These are phyloP conservation scores for Phaeosphaeriaceae sp. DNA, from an alignment of 2,329 filamentous ascomycete genomes.

Conservation along the genomic window DNA sequence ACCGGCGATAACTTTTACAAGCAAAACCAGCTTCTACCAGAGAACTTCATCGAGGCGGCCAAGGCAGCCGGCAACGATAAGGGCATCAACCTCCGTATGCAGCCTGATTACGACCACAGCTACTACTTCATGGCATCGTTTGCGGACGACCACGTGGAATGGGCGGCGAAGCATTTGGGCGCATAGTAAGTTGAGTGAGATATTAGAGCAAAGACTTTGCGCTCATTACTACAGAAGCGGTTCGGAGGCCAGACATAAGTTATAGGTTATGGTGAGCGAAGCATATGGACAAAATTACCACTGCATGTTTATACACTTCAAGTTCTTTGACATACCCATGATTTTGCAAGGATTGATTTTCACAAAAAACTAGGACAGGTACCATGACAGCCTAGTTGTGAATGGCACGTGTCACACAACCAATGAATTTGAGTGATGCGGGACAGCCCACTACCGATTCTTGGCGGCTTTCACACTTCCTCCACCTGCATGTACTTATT, in stretches of 20 bases:
- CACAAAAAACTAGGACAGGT: too few species aligned
- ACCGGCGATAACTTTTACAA: constrained; percentile 98
- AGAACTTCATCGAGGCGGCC: constrained; percentile 85
- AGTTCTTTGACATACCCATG: too few species aligned
- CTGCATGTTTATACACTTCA: too few species aligned
- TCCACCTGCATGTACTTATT: constrained; percentile 16
- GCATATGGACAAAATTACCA: not conserved
- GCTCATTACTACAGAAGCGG: constrained; percentile 46
- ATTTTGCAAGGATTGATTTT: too few species aligned
- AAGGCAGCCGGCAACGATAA: constrained; percentile 73
- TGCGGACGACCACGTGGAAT: constrained; percentile 85
- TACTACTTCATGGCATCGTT: constrained; percentile 97
- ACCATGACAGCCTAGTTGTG: too few species aligned
- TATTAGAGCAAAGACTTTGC: constrained; percentile 2
- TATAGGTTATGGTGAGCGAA: constrained; percentile 20
- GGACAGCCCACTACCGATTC: constrained; percentile 21
- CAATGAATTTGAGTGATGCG: constrained; percentile 16
- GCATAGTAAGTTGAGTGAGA: constrained; percentile 53
- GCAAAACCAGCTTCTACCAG: constrained; percentile 86
- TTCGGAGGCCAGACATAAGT: constrained; percentile 28
- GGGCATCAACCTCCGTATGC: constrained; percentile 80
- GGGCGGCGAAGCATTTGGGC: constrained; percentile 84
- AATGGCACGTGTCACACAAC: constrained; percentile 26
- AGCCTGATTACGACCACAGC: constrained; percentile 92
- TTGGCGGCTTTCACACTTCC: constrained; percentile 22